These are phyloP conservation scores for Coemansia sp. DNA, from an alignment of 192 early-diverging fungal species.

Conservation along the genomic window DNA sequence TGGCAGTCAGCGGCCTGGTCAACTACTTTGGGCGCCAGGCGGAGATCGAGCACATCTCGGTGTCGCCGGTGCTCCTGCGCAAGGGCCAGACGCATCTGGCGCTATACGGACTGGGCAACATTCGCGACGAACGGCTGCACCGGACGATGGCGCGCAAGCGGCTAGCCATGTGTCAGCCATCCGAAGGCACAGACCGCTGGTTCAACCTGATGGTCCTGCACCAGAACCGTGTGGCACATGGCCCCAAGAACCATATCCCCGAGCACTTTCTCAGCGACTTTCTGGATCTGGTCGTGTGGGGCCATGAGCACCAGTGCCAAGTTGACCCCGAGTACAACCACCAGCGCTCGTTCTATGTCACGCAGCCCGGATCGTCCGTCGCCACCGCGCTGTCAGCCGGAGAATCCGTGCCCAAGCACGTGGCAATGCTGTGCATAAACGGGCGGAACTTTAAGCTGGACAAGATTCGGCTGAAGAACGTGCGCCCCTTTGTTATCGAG, in stretches of 20 bases:
- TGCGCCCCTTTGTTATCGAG: constrained; percentile 85
- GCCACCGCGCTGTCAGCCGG: constrained; percentile 86
- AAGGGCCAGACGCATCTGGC: constrained; percentile 80
- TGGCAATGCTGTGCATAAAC: constrained; percentile 62
- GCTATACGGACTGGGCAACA: constrained; percentile 89
- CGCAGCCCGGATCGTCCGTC: constrained; percentile 91
- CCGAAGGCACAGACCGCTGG: constrained; percentile 70
- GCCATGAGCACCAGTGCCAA: constrained; percentile 95
- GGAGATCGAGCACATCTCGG: constrained; percentile 71
- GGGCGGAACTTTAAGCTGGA: constrained; percentile 67
- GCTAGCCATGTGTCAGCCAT: constrained; percentile 71
- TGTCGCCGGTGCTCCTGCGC: constrained; percentile 78
- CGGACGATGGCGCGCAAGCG: constrained; percentile 70
- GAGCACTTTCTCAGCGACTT: constrained; percentile 81
- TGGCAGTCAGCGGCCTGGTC: constrained; percentile 75
- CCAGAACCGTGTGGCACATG: constrained; percentile 86
- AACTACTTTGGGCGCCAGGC: constrained; percentile 90
- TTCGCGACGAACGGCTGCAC: constrained; percentile 87
- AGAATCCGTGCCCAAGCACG: constrained; percentile 72
- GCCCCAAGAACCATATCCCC: constrained; percentile 82
- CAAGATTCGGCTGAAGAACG: constrained; percentile 71
- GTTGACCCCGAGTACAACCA: constrained; percentile 74
- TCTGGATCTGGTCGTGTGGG: constrained; percentile 88
- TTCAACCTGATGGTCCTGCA: constrained; percentile 91
- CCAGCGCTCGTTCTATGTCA: constrained; percentile 69